Evolutionary conservation across 2,329 filamentous ascomycete genomes (phyloP).

Genomic region (Pestalotiopsis sp.): DNA sequence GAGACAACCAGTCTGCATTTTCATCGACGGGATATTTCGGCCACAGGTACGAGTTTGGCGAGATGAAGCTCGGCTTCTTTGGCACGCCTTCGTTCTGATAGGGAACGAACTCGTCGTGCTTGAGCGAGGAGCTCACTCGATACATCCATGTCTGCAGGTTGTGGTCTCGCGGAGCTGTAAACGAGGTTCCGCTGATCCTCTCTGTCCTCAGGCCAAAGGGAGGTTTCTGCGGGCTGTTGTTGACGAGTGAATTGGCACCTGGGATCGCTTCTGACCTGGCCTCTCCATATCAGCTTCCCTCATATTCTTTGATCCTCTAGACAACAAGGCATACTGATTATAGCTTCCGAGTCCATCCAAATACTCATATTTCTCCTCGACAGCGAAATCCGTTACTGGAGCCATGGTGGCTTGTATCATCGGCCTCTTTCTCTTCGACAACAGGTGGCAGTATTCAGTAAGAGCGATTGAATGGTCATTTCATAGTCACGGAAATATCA

Average conservation of each 20-base stretch:
- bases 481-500: neutral
- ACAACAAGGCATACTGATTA: neutral
- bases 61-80: conserved; percentile 58
- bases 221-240: conserved; percentile 83
- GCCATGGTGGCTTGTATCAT: neutral
- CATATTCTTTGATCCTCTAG: neutral
- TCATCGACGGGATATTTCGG: conserved; percentile 72
- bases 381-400: conserved; percentile 6
- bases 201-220: conserved; percentile 81
- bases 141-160: conserved; percentile 77
- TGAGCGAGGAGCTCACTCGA: conserved; percentile 66
- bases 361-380: conserved; percentile 10
- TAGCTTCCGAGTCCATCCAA: conserved; percentile 6
- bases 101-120: conserved; percentile 59
- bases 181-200: conserved; percentile 73
- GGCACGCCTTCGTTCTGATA: conserved; percentile 35
- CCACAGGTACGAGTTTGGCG: conserved; percentile 83
- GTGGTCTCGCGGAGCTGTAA: conserved; percentile 69
- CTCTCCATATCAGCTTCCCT: neutral
- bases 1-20: conserved; percentile 52
- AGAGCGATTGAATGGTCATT: neutral
- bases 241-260: conserved; percentile 72
- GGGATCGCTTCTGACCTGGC: conserved; percentile 74
- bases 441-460: neutral
- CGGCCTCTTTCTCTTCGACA: neutral